Conservation (phyloP, 208 protist species). For the Acanthamoeba triangularis region DNA sequence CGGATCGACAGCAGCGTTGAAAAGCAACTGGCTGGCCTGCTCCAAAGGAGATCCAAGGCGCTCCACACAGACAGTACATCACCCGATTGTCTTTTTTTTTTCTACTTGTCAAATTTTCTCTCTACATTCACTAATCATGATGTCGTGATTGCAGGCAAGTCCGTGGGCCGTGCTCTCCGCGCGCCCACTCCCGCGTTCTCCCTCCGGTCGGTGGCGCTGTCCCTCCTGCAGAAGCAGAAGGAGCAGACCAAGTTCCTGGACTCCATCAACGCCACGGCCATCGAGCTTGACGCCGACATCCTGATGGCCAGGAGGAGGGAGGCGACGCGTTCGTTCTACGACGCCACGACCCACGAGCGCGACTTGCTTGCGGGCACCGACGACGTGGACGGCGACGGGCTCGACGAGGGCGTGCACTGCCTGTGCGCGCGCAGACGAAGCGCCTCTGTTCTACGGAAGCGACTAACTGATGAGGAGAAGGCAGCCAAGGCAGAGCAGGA, state of each 20-base stretch:
- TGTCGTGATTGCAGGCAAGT: neutral
- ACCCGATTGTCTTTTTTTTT: too few relatives aligned
- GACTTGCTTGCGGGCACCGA: neutral
- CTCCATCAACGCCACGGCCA: neutral
- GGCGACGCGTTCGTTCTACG: conserved; percentile 10
- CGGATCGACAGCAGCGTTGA: too few relatives aligned
- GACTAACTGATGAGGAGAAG: too few relatives aligned
- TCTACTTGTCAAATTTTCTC: too few relatives aligned
- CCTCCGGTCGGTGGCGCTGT: neutral
- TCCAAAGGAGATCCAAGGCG: too few relatives aligned
- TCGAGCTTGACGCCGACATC: neutral
- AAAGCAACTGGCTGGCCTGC: too few relatives aligned
- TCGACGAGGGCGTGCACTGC: neutral
- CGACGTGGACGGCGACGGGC: neutral
- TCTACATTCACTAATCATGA: neutral
- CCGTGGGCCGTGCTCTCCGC: neutral
- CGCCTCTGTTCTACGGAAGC: too few relatives aligned
- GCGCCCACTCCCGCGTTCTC: neutral
- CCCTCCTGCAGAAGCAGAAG: conserved; percentile 2
- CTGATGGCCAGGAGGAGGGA: neutral
- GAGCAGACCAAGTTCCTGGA: neutral
- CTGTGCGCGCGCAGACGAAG: neutral
- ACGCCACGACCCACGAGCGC: neutral
- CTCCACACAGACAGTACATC: too few relatives aligned
- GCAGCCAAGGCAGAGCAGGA: too few relatives aligned